phyloP scores from a whole-genome alignment of 768 basidiomycete species.

The Pleurotus cornucopiae region DNA sequence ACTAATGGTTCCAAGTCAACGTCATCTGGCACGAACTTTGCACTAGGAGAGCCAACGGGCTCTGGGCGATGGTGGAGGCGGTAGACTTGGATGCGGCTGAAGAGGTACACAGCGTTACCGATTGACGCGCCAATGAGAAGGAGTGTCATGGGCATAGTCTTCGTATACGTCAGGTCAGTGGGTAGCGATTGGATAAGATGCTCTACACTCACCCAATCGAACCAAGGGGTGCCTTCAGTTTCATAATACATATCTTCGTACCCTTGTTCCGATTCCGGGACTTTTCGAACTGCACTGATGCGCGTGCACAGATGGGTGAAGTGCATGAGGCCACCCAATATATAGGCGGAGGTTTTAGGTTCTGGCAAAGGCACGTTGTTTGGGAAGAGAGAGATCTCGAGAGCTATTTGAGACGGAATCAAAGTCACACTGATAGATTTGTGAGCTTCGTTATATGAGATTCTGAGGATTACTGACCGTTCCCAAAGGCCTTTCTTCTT shows the following conservation, averaged over 20 bases:
- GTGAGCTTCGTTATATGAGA: background rate
- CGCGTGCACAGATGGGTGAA: constrained; percentile 64
- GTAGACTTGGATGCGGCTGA: constrained; percentile 67
- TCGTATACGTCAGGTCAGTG: background rate
- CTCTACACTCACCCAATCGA: constrained; percentile 64
- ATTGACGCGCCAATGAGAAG: constrained; percentile 51
- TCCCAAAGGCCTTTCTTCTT: constrained; percentile 64
- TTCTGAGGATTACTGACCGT: constrained; percentile 34
- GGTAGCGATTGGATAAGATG: constrained; percentile 6
- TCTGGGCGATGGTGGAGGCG: constrained; percentile 60
- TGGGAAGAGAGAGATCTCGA: constrained; percentile 81
- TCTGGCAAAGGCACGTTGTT: constrained; percentile 72
- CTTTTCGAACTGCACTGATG: constrained; percentile 48
- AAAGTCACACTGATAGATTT: constrained; percentile 43
- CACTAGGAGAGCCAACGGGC: constrained; percentile 66
- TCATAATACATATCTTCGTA: constrained; percentile 81
- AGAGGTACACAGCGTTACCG: constrained; percentile 62
- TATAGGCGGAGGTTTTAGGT: constrained; percentile 59
- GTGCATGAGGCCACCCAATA: constrained; percentile 63
- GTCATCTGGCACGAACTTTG: constrained; percentile 58
- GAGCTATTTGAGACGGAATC: constrained; percentile 68
- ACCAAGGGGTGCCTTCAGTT: constrained; percentile 61
- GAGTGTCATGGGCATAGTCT: constrained; percentile 66
- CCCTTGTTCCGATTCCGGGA: constrained; percentile 64
- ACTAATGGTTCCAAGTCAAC: constrained; percentile 40